Base-by-base conservation (phyloP, 257 asterid genomes). In the Schizonepeta tenuifolia region DNA sequence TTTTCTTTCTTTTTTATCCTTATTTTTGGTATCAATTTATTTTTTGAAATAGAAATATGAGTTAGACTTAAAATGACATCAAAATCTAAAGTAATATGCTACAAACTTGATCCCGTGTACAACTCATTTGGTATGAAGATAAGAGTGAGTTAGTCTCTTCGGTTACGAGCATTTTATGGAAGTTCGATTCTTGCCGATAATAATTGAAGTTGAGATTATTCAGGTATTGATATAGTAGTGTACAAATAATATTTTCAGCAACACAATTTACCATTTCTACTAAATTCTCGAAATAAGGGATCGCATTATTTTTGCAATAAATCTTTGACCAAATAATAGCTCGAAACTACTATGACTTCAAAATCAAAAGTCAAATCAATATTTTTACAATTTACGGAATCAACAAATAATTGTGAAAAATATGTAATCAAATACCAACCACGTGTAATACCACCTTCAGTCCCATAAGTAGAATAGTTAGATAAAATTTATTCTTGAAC, bases 361-460 rank as follows among this genome's bases (percentile, higher is more conserved):
- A 41, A 65, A 65, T 44, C 26, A 44, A 24, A 65, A 13, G 43
- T 65, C 43, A 65, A 55, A 69, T n/a, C n/a, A 36, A 69, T 17
- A 7, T 55, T 10, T 10, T 35, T 33, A 4, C 40, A 54, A 38
- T 41, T 54, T 2, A 21, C 35, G n/a, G 14, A 55, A 55, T 11
- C 53, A n/a, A 41, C 35, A n/a, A 24, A 41, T 24, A 49, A n/a
- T 35, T 18, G 20, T 7, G 5, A 33, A 61, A 47, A 49, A 40
- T 18, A 20, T 40, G 13, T 54, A 20, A 43, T 28, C 33, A 28
- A 28, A 28, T 28, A 28, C 5, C 33, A 28, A n/a, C n/a, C 33
- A 28, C 4, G 33, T 3, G 3, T 0, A 28, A 28, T 28, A 28
- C 33, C 3, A 0, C 33, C 33, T 28, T 4, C 4, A 4, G 2